A percentile compares a stretch with the other conserved stretches of the same genome.
Evolutionary conservation across 2,329 filamentous ascomycete genomes (phyloP).

Genomic region (Pestalotiopsis sp.): DNA sequence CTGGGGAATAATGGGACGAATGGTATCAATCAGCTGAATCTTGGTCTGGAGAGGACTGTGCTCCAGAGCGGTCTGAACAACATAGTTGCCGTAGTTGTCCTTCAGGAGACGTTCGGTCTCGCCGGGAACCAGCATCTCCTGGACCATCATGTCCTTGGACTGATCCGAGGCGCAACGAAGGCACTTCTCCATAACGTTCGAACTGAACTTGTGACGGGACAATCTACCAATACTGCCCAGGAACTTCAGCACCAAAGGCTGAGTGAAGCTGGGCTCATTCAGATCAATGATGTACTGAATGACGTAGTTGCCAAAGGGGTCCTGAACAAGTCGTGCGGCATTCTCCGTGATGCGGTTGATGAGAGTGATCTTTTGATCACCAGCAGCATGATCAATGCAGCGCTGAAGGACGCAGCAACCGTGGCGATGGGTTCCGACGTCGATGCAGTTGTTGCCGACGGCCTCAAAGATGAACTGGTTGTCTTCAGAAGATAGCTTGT

Average conservation of each 20-base stretch:
- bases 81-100: slow-evolving; percentile 95
- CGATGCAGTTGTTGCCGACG: slow-evolving; percentile 82
- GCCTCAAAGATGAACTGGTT: slow-evolving; percentile 97
- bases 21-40: slow-evolving; percentile 75
- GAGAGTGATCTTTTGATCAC: slow-evolving; percentile 83
- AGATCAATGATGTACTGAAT: slow-evolving; percentile 98
- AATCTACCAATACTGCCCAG: slow-evolving; percentile 68
- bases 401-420: slow-evolving; percentile 97
- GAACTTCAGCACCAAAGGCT: slow-evolving; percentile 84
- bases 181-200: slow-evolving; percentile 97
- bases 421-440: slow-evolving; percentile 94
- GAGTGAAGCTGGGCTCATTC: slow-evolving; percentile 83
- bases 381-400: slow-evolving; percentile 95
- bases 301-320: slow-evolving; percentile 98
- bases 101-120: slow-evolving; percentile 89
- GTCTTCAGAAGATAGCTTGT: slow-evolving; percentile 82
- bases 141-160: slow-evolving; percentile 79
- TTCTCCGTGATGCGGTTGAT: slow-evolving; percentile 86
- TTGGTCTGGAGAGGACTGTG: slow-evolving; percentile 76
- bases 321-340: slow-evolving; percentile 87
- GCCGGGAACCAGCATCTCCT: slow-evolving; percentile 72
- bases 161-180: slow-evolving; percentile 78
- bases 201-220: slow-evolving; percentile 98
- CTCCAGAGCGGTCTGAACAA: slow-evolving; percentile 94
- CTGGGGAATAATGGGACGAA: slow-evolving; percentile 80